phyloP scores from a whole-genome alignment of 208 protist genomes.

The Endotrypanum monterogeii region DNA sequence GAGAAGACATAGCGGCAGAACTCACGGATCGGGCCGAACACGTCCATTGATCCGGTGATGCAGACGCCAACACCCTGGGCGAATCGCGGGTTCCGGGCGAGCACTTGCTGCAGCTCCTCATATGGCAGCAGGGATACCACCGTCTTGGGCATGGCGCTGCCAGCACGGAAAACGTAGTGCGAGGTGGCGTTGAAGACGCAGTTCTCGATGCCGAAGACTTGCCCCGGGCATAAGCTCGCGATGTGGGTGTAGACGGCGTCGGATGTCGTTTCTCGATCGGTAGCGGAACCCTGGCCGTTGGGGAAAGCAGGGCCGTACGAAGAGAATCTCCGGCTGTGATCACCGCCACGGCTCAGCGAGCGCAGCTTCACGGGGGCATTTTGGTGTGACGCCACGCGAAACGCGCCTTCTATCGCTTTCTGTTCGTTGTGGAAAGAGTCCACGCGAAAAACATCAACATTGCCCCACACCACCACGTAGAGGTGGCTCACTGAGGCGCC shows the following conservation, averaged over 20 bases:
- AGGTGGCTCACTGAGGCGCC: slow-evolving; percentile 42
- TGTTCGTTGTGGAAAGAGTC: slow-evolving; percentile 31
- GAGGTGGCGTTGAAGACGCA: slow-evolving; percentile 65
- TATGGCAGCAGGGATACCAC: slow-evolving; percentile 69
- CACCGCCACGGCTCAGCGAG: background rate
- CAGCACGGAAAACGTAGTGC: slow-evolving; percentile 56
- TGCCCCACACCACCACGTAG: slow-evolving; percentile 71
- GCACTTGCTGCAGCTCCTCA: slow-evolving; percentile 33
- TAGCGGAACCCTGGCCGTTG: background rate
- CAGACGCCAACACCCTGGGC: slow-evolving; percentile 63
- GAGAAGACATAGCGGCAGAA: slow-evolving; percentile 87
- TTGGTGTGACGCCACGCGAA: slow-evolving; percentile 30
- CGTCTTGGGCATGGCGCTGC: slow-evolving; percentile 49
- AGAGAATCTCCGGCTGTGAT: slow-evolving; percentile 1
- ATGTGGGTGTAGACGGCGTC: slow-evolving; percentile 52
- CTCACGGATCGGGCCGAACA: slow-evolving; percentile 75
- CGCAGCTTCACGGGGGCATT: slow-evolving; percentile 7
- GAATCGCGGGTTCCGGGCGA: slow-evolving; percentile 57
- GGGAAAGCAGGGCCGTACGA: slow-evolving; percentile 9
- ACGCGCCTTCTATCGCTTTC: slow-evolving; percentile 33
- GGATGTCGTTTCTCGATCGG: slow-evolving; percentile 15
- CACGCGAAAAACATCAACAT: slow-evolving; percentile 69
- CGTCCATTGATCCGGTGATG: slow-evolving; percentile 64
- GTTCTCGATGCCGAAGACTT: slow-evolving; percentile 74
- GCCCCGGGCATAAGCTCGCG: slow-evolving; percentile 53